Conservation (phyloP, 73 alveolate genomes). For the Paramecium tetraurelia region DNA sequence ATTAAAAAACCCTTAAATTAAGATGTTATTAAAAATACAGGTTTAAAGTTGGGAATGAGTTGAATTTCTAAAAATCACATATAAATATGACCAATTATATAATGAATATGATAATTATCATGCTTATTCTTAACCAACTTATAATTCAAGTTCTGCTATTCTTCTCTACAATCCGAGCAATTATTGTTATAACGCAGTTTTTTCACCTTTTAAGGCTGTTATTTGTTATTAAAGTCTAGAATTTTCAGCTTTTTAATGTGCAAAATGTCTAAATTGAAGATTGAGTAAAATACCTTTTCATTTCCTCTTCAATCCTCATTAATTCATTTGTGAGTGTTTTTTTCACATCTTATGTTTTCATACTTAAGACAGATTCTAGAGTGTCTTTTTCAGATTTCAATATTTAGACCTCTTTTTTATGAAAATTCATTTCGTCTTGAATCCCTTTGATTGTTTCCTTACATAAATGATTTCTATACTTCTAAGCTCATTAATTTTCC, state of each 20-base stretch:
- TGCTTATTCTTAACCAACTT: conserved; percentile 8
- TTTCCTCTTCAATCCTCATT: conserved; percentile 94
- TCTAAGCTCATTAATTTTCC: conserved; percentile 72
- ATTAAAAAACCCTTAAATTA: too few relatives aligned
- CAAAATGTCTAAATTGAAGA: conserved; percentile 59
- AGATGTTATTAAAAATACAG: conserved; percentile 67
- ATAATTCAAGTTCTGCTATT: conserved; percentile 84
- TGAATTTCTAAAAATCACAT: not conserved
- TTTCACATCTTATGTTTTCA: conserved; percentile 95
- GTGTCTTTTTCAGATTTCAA: conserved; percentile 93
- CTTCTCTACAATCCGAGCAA: conserved; percentile 83
- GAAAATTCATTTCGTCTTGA: conserved; percentile 93
- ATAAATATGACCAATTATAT: not conserved
- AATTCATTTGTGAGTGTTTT: conserved; percentile 76
- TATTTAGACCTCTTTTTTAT: conserved; percentile 88
- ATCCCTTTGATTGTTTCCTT: conserved; percentile 86
- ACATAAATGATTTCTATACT: not conserved
- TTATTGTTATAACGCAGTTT: conserved; percentile 83
- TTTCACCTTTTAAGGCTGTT: conserved; percentile 83
- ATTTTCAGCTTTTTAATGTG: conserved; percentile 84
- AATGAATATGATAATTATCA: not conserved
- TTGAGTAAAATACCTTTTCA: conserved; percentile 71
- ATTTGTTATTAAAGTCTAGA: conserved; percentile 78
- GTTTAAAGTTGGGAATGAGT: conserved; percentile 59
- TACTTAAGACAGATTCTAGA: conserved; percentile 87